phyloP scores from a whole-genome alignment of 768 basidiomycete species.

The Pleurotus platypus region DNA sequence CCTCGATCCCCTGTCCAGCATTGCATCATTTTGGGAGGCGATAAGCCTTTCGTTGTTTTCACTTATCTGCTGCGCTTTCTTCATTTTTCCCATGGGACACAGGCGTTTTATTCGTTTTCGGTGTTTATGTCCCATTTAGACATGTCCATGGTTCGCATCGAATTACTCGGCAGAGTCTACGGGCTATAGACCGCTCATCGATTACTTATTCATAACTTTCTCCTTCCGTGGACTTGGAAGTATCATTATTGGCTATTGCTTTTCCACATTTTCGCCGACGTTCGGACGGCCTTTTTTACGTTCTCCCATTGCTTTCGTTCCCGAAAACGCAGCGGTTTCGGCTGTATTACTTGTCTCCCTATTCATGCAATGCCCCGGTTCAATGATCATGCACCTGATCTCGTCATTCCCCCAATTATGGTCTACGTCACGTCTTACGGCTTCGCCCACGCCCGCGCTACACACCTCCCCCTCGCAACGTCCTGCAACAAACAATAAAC shows the following conservation, averaged over 20 bases:
- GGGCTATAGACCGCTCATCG: neutral
- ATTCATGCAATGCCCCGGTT: neutral
- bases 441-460: too few species aligned
- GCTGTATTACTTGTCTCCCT: neutral
- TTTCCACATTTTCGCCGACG: slow-evolving; percentile 1
- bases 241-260: slow-evolving; percentile 8
- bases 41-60: neutral
- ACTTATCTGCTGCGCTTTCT: neutral
- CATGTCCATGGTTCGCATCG: neutral
- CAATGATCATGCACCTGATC: neutral
- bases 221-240: neutral
- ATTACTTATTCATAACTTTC: neutral
- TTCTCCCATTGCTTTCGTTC: neutral
- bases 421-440: too few species aligned
- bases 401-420: neutral
- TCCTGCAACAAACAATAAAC: too few species aligned
- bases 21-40: neutral
- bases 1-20: neutral
- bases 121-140: neutral
- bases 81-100: neutral
- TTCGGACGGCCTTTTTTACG: neutral
- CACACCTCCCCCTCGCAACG: too few species aligned
- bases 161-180: too few species aligned
- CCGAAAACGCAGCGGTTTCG: neutral
- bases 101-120: too few species aligned